Evolutionary conservation across 768 basidiomycete species (phyloP).

Genomic region (Kwoniella newhampshirensis): DNA sequence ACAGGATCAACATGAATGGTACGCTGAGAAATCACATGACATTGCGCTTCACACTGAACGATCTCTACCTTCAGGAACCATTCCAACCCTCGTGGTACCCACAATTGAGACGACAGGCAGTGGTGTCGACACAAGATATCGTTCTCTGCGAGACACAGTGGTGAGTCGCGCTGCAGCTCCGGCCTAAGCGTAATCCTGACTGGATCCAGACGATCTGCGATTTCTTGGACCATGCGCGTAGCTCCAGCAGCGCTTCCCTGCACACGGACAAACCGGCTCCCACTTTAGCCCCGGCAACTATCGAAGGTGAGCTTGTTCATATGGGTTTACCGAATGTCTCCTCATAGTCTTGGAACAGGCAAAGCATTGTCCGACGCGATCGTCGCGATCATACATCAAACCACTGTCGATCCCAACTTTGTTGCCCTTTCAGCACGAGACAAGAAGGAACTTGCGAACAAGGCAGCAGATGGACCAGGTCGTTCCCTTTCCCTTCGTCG

Average conservation of each 20-base stretch:
- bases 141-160: conserved; percentile 72
- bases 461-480: conserved; percentile 55
- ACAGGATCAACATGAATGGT: conserved; percentile 78
- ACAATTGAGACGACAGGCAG: conserved; percentile 67
- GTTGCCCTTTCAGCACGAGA: conserved; percentile 64
- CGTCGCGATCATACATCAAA: conserved; percentile 65
- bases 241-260: conserved; percentile 66
- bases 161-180: conserved; percentile 53
- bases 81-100: conserved; percentile 84
- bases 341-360: conserved; percentile 7
- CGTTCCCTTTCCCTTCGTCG: conserved; percentile 58
- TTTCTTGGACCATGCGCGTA: conserved; percentile 81
- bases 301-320: conserved; percentile 59
- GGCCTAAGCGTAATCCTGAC: not conserved
- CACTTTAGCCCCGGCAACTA: conserved; percentile 72
- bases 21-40: conserved; percentile 15
- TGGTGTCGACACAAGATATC: conserved; percentile 75
- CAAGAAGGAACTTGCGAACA: conserved; percentile 58
- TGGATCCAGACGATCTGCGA: conserved; percentile 65
- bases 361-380: conserved; percentile 56
- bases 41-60: no score
- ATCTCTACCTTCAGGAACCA: conserved; percentile 62
- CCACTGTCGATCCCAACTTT: conserved; percentile 65
- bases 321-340: not conserved
- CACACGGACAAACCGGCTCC: conserved; percentile 74